Conservation (phyloP, 164 flowering plant genomes). For the Berberis vulgaris region DNA sequence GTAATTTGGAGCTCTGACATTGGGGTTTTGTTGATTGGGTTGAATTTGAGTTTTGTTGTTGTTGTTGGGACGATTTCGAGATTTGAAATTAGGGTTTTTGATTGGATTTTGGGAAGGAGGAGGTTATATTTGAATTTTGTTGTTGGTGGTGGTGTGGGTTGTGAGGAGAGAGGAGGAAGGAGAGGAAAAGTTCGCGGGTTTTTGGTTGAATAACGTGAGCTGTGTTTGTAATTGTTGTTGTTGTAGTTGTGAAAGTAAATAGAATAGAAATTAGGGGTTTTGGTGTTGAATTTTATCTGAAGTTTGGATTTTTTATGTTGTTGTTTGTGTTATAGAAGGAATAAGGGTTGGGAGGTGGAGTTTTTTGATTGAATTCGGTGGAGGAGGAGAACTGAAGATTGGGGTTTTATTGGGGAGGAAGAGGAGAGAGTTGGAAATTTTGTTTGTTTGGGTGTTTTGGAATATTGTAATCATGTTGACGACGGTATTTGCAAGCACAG, state of each 20-base stretch:
- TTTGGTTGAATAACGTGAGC: background rate
- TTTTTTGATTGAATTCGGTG: background rate
- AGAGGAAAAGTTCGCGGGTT: no score
- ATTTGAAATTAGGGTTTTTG: background rate
- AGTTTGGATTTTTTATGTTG: background rate
- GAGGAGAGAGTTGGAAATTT: background rate
- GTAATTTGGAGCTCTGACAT: no score
- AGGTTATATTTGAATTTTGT: background rate
- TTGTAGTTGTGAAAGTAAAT: no score
- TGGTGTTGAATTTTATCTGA: no score
- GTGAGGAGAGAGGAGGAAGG: no score
- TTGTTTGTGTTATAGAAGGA: background rate
- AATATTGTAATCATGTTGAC: background rate
- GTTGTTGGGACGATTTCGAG: background rate
- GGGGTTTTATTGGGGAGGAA: slow-evolving; percentile 1
- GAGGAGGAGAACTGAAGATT: background rate
- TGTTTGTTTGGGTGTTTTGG: background rate
- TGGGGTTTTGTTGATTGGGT: no score
- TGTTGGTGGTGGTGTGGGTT: no score
- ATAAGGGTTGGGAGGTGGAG: background rate
- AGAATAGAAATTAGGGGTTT: no score
- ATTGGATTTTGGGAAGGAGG: background rate
- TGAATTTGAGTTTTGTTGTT: background rate
- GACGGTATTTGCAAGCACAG: slow-evolving; percentile 21
- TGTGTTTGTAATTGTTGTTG: no score